Evolutionary conservation across 2,329 filamentous ascomycete genomes (phyloP), one percentile per base, ranked within the genome.

Genomic region (Colletotrichum lindemuthianum): DNA sequence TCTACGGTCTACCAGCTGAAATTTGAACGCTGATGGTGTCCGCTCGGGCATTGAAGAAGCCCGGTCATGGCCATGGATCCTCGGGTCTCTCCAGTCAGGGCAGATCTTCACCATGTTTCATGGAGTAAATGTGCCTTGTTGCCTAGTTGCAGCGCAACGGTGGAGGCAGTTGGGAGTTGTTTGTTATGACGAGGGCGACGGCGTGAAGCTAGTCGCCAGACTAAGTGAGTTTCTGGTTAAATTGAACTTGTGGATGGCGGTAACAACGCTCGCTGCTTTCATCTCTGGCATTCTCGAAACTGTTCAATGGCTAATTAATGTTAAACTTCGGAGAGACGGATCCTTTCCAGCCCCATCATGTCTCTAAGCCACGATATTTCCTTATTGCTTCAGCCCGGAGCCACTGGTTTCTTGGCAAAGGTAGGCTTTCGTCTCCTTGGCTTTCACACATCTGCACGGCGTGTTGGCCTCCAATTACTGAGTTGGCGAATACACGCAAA

Each of bases 341-440:
- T 24, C 5, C 6, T 8, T 24, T 1, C 15, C 15, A 4, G 13
- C n/a, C 10, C 8, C 10, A 11, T 16, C n/a, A 55, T 15, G 16
- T 10, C 11, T n/a, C 15, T 8, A 8, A 13, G 32, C 13, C 9
- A 24, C 15, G 8, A 9, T 34, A n/a, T 13, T 34, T 44, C 11
- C 32, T 7, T 8, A 47, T 3, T 55, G 33, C 32, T 51, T 43
- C 50, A 60, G 57, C 61, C 61, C 44, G 36, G 41, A 37, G 44
- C 61, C 58, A 64, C 39, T 11, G 1, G 3, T 40, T 11, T 50
- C 61, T 55, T 50, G n/a, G 56, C 44, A 37, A 51, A 55, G 16
- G 10, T 12, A 64, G 39, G 37, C 41, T 39, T 34, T n/a, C n/a
- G 12, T 12, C 8, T 0, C 8, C 55, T 52, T 13, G 33, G 44